phyloP scores from a whole-genome alignment of 164 flowering plant species.

The Saururus chinensis region DNA sequence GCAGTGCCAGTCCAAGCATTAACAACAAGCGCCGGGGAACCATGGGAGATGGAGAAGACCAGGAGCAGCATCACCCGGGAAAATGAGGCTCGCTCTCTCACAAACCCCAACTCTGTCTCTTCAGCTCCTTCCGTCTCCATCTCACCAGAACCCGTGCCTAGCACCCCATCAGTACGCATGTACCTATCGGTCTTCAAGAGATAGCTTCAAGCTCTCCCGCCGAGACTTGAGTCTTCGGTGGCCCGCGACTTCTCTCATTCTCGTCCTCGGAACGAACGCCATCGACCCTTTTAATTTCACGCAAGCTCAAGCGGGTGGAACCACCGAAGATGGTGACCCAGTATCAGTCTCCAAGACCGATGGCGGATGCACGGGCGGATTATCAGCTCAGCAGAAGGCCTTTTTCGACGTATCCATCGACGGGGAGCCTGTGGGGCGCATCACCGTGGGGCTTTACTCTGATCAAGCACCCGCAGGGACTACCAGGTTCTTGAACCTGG shows the following conservation, averaged over 20 bases:
- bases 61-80: neutral
- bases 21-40: neutral
- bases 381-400: conserved; percentile 32
- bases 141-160: conserved; percentile 4
- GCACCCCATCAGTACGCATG: conserved; percentile 9
- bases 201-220: conserved; percentile 32
- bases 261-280: conserved; percentile 11
- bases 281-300: conserved; percentile 19
- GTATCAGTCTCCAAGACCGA: neutral
- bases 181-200: conserved; percentile 10
- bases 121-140: neutral
- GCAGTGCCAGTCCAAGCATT: neutral
- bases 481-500: conserved; percentile 48
- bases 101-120: neutral
- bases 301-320: conserved; percentile 35
- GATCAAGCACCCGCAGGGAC: conserved; percentile 41
- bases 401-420: conserved; percentile 74
- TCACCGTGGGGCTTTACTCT: conserved; percentile 49
- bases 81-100: neutral
- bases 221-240: conserved; percentile 31
- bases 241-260: conserved; percentile 33
- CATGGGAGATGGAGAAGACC: neutral
- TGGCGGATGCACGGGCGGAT: conserved; percentile 18
- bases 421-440: conserved; percentile 62
- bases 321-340: neutral